phyloP scores from a whole-genome alignment of 495 filamentous ascomycete genomes.

The Penicillium roqueforti region DNA sequence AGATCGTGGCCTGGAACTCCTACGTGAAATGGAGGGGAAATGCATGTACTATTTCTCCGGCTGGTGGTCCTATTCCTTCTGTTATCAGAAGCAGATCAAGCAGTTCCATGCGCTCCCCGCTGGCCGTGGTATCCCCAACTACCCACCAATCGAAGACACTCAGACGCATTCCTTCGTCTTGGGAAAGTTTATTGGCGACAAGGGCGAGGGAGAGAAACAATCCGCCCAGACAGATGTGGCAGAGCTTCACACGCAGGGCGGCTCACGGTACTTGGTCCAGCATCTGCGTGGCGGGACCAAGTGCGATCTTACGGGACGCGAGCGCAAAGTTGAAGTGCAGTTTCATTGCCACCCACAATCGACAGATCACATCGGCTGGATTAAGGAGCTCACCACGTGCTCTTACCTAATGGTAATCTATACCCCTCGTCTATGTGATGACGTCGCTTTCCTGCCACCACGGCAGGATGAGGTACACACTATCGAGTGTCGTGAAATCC shows the following conservation, averaged over 20 bases:
- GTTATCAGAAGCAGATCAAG: conserved; percentile 80
- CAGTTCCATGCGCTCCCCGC: conserved; percentile 86
- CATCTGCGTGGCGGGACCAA: conserved; percentile 77
- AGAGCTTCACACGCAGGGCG: conserved; percentile 75
- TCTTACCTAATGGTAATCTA: conserved; percentile 93
- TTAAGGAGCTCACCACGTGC: conserved; percentile 93
- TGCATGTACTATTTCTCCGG: conserved; percentile 90
- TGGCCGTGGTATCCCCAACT: conserved; percentile 59
- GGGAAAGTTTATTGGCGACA: conserved; percentile 50
- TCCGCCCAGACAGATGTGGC: conserved; percentile 41
- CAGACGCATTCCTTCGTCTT: conserved; percentile 75
- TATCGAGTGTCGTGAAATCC: conserved; percentile 72
- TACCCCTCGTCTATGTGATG: conserved; percentile 87
- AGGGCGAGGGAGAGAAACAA: conserved; percentile 17
- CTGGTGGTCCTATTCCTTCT: conserved; percentile 98
- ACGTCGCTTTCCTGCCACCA: conserved; percentile 86
- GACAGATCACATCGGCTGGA: conserved; percentile 81
- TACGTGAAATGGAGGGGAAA: conserved; percentile 76
- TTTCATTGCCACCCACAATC: conserved; percentile 88
- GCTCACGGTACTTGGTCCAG: conserved; percentile 87
- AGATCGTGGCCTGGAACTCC: conserved; percentile 82
- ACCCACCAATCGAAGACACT: conserved; percentile 70
- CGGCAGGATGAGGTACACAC: conserved; percentile 72
- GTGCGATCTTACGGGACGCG: conserved; percentile 86
- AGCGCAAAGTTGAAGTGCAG: conserved; percentile 81